Conservation (phyloP, 192 early-diverging fungal genomes). For the Backusella sp. region DNA sequence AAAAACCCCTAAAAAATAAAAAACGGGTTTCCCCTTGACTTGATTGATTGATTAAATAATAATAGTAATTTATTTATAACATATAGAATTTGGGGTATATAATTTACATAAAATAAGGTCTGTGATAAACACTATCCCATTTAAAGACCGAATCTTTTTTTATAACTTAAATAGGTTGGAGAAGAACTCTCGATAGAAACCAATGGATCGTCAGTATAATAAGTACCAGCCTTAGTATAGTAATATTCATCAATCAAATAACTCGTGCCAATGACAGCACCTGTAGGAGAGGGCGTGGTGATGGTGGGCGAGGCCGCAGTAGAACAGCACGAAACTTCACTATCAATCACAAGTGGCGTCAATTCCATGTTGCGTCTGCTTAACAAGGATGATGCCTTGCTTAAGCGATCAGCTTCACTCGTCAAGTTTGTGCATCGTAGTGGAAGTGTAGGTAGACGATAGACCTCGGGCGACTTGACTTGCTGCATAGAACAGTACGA, state of each 20-base stretch:
- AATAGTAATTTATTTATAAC: not conserved
- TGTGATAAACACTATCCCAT: no score
- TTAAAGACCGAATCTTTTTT: not conserved
- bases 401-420: not conserved
- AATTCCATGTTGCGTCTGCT: constrained; percentile 1
- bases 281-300: not conserved
- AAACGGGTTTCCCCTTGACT: not conserved
- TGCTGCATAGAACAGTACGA: not conserved
- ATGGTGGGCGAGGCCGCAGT: not conserved
- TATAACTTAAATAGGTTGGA: constrained; percentile 7
- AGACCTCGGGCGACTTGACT: not conserved
- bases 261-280: not conserved
- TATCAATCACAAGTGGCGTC: constrained; percentile 4
- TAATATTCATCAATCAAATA: not conserved
- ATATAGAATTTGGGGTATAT: not conserved
- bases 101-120: not conserved
- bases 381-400: not conserved
- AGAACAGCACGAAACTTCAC: not conserved
- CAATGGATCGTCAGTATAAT: not conserved
- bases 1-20: not conserved
- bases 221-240: constrained; percentile 2
- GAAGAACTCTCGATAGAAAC: not conserved
- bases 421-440: constrained; percentile 9
- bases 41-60: not conserved
- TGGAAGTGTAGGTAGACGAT: not conserved